Evolutionary conservation across 345 rosid species (phyloP).

Genomic region (Dimocarpus longan): DNA sequence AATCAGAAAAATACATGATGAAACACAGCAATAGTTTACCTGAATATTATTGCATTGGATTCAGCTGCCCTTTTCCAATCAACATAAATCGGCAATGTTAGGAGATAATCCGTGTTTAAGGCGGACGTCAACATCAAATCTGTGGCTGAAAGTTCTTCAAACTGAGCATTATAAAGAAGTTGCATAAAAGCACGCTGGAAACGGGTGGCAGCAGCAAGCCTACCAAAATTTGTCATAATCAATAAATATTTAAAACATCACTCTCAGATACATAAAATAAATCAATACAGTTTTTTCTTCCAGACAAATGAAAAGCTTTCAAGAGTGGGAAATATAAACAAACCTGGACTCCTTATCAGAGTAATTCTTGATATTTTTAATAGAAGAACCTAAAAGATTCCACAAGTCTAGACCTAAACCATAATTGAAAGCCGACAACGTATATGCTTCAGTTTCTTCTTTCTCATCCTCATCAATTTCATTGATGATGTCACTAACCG

Average conservation of each 20-base stretch:
- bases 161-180: constrained; percentile 81
- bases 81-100: constrained; percentile 83
- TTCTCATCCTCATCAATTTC: constrained; percentile 23
- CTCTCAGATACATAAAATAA: neutral
- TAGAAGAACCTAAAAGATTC: constrained; percentile 51
- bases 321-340: constrained; percentile 8
- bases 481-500: constrained; percentile 18
- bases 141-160: constrained; percentile 83
- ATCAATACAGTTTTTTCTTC: neutral
- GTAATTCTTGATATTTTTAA: constrained; percentile 35
- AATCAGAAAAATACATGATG: neutral
- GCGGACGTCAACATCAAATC: constrained; percentile 90
- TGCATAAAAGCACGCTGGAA: constrained; percentile 94
- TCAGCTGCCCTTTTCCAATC: constrained; percentile 91
- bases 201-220: constrained; percentile 76
- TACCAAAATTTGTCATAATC: constrained; percentile 31
- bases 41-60: constrained; percentile 88
- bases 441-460: constrained; percentile 24
- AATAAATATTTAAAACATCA: constrained; percentile 1
- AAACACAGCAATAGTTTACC: constrained; percentile 39
- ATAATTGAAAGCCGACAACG: constrained; percentile 41
- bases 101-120: constrained; percentile 89
- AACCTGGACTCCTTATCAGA: constrained; percentile 47
- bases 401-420: constrained; percentile 52
- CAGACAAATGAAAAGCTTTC: neutral